Conservation (phyloP, 202 grass and related monocot species). For the Zoysia matrella region DNA sequence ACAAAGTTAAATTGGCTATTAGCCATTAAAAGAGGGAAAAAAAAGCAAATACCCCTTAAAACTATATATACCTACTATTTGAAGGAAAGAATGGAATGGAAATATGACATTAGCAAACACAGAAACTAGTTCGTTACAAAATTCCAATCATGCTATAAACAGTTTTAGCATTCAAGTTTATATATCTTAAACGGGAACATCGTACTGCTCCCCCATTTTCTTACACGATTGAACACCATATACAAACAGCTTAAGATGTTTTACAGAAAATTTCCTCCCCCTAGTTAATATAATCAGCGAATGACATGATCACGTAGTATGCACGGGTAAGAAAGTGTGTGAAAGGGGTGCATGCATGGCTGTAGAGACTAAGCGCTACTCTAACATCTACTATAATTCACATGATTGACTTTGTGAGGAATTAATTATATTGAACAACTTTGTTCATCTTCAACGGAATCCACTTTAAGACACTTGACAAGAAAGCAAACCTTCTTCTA, state of each 20-base stretch:
- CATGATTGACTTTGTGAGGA: conserved; percentile 56
- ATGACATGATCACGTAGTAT: background rate
- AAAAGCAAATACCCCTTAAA: too few species aligned
- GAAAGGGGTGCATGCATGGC: conserved; percentile 7
- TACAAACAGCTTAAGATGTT: background rate
- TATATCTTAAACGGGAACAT: too few species aligned
- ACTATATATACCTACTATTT: too few species aligned
- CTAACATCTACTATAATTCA: conserved; percentile 1
- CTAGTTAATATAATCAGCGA: background rate
- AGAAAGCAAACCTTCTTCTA: conserved; percentile 43
- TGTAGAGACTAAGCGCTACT: conserved; percentile 18
- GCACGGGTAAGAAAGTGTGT: background rate
- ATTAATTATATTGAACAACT: conserved; percentile 35
- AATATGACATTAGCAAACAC: too few species aligned
- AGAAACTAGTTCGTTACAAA: too few species aligned
- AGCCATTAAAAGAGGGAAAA: too few species aligned
- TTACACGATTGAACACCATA: background rate
- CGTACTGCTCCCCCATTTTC: too few species aligned
- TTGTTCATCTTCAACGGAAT: conserved; percentile 45
- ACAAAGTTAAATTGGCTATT: too few species aligned
- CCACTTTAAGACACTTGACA: conserved; percentile 53
- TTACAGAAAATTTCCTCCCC: background rate
- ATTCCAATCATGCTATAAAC: too few species aligned
- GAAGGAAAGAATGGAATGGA: too few species aligned
- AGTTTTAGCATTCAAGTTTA: too few species aligned